phyloP scores from a whole-genome alignment of 108 stramenopile species.

The Nitzschia sp. region DNA sequence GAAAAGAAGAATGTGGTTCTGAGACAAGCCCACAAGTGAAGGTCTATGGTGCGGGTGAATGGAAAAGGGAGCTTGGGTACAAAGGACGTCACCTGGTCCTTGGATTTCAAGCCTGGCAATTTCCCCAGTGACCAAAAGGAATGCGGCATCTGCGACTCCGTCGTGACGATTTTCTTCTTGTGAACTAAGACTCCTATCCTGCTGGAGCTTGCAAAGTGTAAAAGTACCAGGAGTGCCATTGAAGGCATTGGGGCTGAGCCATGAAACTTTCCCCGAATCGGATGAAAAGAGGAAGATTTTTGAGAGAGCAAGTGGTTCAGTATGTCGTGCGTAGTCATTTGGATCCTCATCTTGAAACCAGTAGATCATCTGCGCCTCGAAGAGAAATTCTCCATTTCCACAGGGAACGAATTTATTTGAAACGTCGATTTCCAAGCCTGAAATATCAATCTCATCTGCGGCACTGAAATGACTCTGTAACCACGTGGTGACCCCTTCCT shows the following conservation, averaged over 20 bases:
- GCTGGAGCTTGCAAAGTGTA: neutral
- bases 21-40: neutral
- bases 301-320: conserved; percentile 15
- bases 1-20: neutral
- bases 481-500: conserved; percentile 25
- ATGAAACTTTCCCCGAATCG: conserved; percentile 37
- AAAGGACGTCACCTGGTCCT: neutral
- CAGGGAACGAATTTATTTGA: conserved; percentile 46
- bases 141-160: neutral
- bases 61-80: neutral
- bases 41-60: no score
- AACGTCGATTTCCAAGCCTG: conserved; percentile 28
- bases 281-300: conserved; percentile 50
- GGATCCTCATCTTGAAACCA: conserved; percentile 15
- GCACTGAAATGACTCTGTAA: conserved; percentile 23
- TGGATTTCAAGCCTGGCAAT: neutral
- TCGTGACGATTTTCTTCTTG: neutral
- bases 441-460: conserved; percentile 18
- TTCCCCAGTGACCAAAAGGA: neutral
- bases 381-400: conserved; percentile 56
- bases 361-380: conserved; percentile 41
- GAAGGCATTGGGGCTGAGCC: conserved; percentile 26
- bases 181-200: neutral
- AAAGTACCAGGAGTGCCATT: neutral
- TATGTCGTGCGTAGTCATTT: conserved; percentile 17